phyloP scores from a whole-genome alignment of 2,329 filamentous ascomycete species.

The Furcasterigmium furcatum region DNA sequence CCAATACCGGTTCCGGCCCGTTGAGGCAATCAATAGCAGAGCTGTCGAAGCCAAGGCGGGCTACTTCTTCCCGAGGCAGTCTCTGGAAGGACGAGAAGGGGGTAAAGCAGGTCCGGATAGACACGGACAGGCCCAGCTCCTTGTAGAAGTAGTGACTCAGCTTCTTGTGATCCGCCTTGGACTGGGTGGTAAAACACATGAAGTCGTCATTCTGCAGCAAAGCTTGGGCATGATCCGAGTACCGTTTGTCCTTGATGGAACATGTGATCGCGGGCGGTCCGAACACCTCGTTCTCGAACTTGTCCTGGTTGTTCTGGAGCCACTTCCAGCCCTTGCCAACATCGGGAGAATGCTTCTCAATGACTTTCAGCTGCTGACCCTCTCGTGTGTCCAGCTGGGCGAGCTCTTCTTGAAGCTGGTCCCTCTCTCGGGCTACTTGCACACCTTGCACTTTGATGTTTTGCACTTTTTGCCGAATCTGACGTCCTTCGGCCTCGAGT shows the following conservation, averaged over 20 bases:
- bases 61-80: constrained; percentile 52
- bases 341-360: constrained; percentile 60
- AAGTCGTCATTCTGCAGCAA: constrained; percentile 50
- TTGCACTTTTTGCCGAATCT: constrained; percentile 31
- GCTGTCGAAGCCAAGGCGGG: constrained; percentile 65
- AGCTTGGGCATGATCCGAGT: constrained; percentile 53
- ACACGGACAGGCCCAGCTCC: constrained; percentile 65
- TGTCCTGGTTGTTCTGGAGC: constrained; percentile 67
- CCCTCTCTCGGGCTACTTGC: constrained; percentile 33
- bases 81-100: constrained; percentile 56
- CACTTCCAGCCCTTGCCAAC: constrained; percentile 74
- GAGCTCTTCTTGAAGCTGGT: constrained; percentile 44
- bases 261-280: constrained; percentile 80
- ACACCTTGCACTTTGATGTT: constrained; percentile 39
- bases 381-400: constrained; percentile 66
- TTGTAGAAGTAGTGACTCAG: constrained; percentile 64
- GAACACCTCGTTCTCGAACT: constrained; percentile 74
- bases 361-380: constrained; percentile 68
- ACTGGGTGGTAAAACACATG: constrained; percentile 74
- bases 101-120: constrained; percentile 61
- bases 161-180: constrained; percentile 68
- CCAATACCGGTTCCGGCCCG: constrained; percentile 79
- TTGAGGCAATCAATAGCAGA: constrained; percentile 77
- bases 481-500: constrained; percentile 38
- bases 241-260: constrained; percentile 69